Conservation (phyloP, 768 basidiomycete species). For the Lactarius indigo region DNA sequence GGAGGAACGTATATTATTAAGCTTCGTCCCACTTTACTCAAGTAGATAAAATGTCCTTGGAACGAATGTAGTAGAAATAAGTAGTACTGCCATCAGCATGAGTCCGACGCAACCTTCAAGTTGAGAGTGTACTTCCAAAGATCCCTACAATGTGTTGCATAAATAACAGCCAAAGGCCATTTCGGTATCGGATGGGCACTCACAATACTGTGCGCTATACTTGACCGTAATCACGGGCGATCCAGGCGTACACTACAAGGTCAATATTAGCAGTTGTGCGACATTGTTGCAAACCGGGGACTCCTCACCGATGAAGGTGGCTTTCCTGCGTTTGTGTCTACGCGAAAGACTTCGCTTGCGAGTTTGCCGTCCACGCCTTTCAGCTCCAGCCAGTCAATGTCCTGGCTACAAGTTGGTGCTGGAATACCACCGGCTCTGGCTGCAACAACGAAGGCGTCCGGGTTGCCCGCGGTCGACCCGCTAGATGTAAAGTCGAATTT, state of each 20-base stretch:
- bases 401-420: not conserved
- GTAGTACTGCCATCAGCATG: too few species aligned
- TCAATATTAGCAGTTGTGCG: not conserved
- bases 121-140: not conserved
- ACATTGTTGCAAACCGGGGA: not conserved
- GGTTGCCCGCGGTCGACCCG: constrained; percentile 4
- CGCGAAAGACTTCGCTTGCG: constrained; percentile 16
- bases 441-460: constrained; percentile 16
- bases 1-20: not conserved
- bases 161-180: not conserved
- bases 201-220: constrained; percentile 21
- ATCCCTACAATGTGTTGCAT: constrained; percentile 1
- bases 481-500: constrained; percentile 19
- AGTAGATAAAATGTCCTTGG: not conserved
- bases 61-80: not conserved
- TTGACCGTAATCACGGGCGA: constrained; percentile 7
- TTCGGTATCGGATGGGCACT: not conserved
- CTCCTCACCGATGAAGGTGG: constrained; percentile 14
- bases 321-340: constrained; percentile 18
- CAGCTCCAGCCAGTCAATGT: constrained; percentile 22
- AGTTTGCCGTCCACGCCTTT: not conserved
- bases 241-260: constrained; percentile 15
- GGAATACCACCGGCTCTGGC: constrained; percentile 1
- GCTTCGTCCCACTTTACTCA: too few species aligned
- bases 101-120: not conserved